Percentiles rank a stretch among this genome's conserved stretches.
Conservation (phyloP, 169 alveolate species). For the Eimeria sp. region DNA sequence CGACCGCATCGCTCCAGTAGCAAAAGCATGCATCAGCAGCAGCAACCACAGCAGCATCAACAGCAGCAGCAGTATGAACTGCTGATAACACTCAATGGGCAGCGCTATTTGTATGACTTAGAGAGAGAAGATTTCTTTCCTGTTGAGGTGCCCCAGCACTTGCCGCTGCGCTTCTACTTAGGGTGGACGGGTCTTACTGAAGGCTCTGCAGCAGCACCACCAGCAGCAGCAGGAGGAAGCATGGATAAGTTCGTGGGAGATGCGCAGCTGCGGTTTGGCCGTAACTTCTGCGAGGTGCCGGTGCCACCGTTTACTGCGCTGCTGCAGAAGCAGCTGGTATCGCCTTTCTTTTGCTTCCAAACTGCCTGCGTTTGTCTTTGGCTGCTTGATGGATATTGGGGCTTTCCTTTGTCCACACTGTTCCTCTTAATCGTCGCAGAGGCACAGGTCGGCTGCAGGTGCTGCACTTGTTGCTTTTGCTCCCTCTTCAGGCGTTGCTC, state of each 20-base stretch:
- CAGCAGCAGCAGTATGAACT: too few relatives aligned
- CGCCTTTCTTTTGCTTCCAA: slow-evolving; percentile 99
- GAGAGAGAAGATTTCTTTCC: slow-evolving; percentile 7
- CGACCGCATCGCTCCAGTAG: background rate
- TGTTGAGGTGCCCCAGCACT: slow-evolving; percentile 16
- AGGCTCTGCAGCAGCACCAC: slow-evolving; percentile 36
- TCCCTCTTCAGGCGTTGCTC: background rate
- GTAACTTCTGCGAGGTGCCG: slow-evolving; percentile 86
- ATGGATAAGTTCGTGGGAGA: slow-evolving; percentile 24
- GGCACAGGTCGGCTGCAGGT: slow-evolving; percentile 11
- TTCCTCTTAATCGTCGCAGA: slow-evolving; percentile 93
- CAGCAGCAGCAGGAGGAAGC: slow-evolving; percentile 6
- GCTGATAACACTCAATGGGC: slow-evolving; percentile 20
- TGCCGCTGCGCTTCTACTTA: slow-evolving; percentile 45
- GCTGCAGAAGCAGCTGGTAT: slow-evolving; percentile 96
- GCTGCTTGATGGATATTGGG: slow-evolving; percentile 98
- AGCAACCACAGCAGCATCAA: too few relatives aligned
- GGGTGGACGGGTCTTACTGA: slow-evolving; percentile 71
- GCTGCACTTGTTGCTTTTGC: slow-evolving; percentile 30
- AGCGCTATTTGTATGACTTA: slow-evolving; percentile 25
- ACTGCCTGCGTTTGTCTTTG: slow-evolving; percentile 96
- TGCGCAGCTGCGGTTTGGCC: slow-evolving; percentile 54
- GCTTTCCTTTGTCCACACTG: slow-evolving; percentile 95
- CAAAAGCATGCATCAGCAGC: too few relatives aligned
- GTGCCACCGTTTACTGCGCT: slow-evolving; percentile 96